These are phyloP conservation scores for Volutella citrinella DNA, from an alignment of 2,329 filamentous ascomycete genomes.

Conservation along the genomic window DNA sequence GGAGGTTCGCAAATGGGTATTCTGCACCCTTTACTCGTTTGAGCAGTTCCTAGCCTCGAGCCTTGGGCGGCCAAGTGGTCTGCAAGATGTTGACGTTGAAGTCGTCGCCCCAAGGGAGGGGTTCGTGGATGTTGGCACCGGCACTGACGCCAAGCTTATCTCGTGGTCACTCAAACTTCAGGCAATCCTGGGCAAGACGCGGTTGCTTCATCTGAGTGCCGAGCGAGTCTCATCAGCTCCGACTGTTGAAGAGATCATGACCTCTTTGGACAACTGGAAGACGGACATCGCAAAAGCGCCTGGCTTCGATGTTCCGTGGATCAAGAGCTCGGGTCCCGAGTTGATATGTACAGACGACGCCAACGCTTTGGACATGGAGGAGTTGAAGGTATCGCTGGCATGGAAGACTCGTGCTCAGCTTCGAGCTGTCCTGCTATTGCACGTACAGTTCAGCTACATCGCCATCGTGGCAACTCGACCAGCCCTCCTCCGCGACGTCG, in stretches of 20 bases:
- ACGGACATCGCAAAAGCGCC: slow-evolving; percentile 12
- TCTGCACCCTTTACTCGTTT: slow-evolving; percentile 35
- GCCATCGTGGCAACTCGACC: slow-evolving; percentile 31
- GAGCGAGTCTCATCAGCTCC: slow-evolving; percentile 5
- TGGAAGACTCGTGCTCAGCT: slow-evolving; percentile 27
- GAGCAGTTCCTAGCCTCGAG: slow-evolving; percentile 36
- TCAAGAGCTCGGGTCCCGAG: slow-evolving; percentile 3
- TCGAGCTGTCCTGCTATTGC: slow-evolving; percentile 27
- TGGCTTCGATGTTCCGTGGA: slow-evolving; percentile 12
- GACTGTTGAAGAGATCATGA: slow-evolving; percentile 13
- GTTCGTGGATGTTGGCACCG: slow-evolving; percentile 24
- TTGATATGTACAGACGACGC: slow-evolving; percentile 5
- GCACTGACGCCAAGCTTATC: slow-evolving; percentile 27
- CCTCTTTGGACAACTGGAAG: slow-evolving; percentile 10
- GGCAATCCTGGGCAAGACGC: slow-evolving; percentile 23
- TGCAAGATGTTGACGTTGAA: slow-evolving; percentile 35
- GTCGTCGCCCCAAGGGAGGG: slow-evolving; percentile 27
- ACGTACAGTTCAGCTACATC: slow-evolving; percentile 32
- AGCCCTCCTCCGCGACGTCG: slow-evolving; percentile 24
- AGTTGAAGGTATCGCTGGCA: slow-evolving; percentile 22
- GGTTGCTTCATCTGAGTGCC: slow-evolving; percentile 16
- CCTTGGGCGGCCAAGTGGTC: slow-evolving; percentile 32
- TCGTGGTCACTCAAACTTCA: slow-evolving; percentile 31
- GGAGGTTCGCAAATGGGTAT: slow-evolving; percentile 33
- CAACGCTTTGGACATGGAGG: slow-evolving; percentile 21